These are phyloP conservation scores for Microbotryomycetes sp. DNA, from an alignment of 1,284 basidiomycete genomes.

Conservation along the genomic window DNA sequence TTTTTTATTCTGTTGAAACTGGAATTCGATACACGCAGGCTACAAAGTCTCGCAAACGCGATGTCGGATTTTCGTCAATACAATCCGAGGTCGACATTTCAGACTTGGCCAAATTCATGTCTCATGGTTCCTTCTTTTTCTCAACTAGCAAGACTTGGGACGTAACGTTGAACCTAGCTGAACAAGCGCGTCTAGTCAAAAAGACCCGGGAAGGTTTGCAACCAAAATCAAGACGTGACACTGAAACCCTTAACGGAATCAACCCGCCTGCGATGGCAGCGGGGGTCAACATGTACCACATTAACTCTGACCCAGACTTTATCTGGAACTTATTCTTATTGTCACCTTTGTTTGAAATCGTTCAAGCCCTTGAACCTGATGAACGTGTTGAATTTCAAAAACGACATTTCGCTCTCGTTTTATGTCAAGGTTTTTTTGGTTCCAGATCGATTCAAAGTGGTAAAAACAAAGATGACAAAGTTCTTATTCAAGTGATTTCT, in stretches of 20 bases:
- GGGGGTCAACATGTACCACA: constrained; percentile 48
- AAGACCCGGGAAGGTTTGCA: background rate
- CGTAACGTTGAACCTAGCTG: background rate
- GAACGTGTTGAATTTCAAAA: constrained; percentile 39
- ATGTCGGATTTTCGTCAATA: background rate
- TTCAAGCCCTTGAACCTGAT: constrained; percentile 44
- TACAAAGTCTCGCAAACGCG: background rate
- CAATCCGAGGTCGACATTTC: background rate
- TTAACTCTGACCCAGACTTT: constrained; percentile 11
- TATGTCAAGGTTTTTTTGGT: constrained; percentile 86
- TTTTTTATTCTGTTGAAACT: background rate
- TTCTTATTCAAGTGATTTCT: constrained; percentile 70
- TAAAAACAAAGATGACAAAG: constrained; percentile 46
- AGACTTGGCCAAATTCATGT: background rate
- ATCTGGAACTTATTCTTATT: constrained; percentile 56
- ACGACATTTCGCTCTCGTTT: constrained; percentile 52
- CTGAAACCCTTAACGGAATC: background rate
- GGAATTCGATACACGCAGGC: background rate
- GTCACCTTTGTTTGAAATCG: constrained; percentile 40
- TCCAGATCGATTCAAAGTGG: constrained; percentile 54
- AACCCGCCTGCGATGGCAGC: background rate
- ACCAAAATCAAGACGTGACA: background rate
- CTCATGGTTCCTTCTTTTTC: background rate
- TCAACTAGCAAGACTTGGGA: background rate
- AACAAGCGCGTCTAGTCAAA: background rate